phyloP scores from a whole-genome alignment of 225 moss, liverwort and hornwort species.

The Antitrichia curtipendula region DNA sequence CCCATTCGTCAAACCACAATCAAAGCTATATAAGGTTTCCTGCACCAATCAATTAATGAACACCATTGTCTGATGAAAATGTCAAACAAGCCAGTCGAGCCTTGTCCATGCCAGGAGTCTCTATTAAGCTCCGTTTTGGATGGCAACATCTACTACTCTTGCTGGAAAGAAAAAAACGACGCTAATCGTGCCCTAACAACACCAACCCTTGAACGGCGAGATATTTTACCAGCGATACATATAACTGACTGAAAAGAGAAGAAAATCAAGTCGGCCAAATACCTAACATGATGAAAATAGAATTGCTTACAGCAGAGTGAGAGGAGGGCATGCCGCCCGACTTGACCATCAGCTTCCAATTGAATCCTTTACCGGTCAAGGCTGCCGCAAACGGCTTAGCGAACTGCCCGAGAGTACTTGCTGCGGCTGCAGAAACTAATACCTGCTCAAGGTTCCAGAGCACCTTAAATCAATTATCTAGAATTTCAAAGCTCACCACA shows the following conservation, averaged over 20 bases:
- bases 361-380: constrained; percentile 62
- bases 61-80: background rate
- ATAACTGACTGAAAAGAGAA: background rate
- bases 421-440: constrained; percentile 40
- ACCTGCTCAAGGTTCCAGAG: constrained; percentile 39
- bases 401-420: constrained; percentile 57
- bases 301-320: constrained; percentile 60
- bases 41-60: background rate
- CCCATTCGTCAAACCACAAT: background rate
- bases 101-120: background rate
- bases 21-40: background rate
- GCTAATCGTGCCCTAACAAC: background rate
- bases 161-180: background rate
- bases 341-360: constrained; percentile 63
- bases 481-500: background rate
- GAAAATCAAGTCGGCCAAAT: background rate
- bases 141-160: background rate
- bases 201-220: background rate
- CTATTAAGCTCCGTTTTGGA: background rate
- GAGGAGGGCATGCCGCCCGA: constrained; percentile 98
- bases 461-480: background rate
- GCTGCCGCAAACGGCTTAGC: constrained; percentile 67
- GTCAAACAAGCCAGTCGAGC: background rate
- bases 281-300: background rate
- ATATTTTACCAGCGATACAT: background rate